phyloP scores from a whole-genome alignment of 176 grass and related monocot species.

The Neostapfia colusana region DNA sequence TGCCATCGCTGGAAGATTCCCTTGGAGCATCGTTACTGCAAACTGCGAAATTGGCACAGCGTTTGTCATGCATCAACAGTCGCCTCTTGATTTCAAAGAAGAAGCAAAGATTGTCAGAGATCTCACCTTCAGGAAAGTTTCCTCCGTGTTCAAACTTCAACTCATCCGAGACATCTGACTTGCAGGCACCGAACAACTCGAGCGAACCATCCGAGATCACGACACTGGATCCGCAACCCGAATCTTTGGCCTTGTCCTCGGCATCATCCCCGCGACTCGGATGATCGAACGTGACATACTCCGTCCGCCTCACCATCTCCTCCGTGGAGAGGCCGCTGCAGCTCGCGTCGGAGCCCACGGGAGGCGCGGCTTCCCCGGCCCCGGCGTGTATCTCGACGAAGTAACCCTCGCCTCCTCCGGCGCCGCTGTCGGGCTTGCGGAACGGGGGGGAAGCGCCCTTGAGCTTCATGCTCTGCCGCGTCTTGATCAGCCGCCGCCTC shows the following conservation, averaged over 20 bases:
- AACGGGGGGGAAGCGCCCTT: conserved; percentile 66
- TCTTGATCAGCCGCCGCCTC: conserved; percentile 71
- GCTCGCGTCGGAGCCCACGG: conserved; percentile 19
- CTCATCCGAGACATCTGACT: conserved; percentile 44
- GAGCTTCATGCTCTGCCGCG: conserved; percentile 78
- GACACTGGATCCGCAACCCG: conserved; percentile 50
- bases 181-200: conserved; percentile 32
- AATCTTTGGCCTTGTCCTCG: conserved; percentile 6
- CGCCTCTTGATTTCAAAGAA: neutral
- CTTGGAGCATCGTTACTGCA: neutral
- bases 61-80: neutral
- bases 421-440: conserved; percentile 31
- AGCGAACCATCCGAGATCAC: conserved; percentile 36
- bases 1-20: conserved; percentile 44
- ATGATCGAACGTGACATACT: conserved; percentile 49
- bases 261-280: neutral
- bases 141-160: conserved; percentile 6
- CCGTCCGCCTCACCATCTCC: conserved; percentile 40
- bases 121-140: conserved; percentile 29
- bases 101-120: conserved; percentile 6
- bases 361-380: neutral
- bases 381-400: conserved; percentile 57
- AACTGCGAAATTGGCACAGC: neutral
- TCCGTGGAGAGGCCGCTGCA: conserved; percentile 58
- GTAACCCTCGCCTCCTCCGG: conserved; percentile 30